Conservation (phyloP, 345 rosid genomes). For the Arabidopsis arenosa region DNA sequence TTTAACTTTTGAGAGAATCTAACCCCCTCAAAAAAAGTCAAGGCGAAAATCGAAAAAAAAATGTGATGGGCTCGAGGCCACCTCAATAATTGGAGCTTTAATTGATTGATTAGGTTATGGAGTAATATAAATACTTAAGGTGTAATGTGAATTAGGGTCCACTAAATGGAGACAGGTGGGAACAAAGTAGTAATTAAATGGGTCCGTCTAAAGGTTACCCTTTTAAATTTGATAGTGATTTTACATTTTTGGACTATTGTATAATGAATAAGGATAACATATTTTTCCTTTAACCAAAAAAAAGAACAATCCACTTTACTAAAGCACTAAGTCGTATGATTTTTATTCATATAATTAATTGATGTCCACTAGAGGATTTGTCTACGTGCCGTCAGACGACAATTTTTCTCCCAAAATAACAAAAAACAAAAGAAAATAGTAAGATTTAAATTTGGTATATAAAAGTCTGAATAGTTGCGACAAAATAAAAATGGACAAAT, state of each 20-base stretch:
- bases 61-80: conserved; percentile 40
- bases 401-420: conserved; percentile 20
- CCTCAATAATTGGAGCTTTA: conserved; percentile 44
- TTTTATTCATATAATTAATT: conserved; percentile 30
- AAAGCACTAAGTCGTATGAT: conserved; percentile 13
- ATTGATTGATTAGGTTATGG: conserved; percentile 20
- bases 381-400: conserved; percentile 27
- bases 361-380: conserved; percentile 6
- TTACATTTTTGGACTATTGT: neutral
- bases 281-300: neutral
- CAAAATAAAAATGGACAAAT: neutral
- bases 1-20: conserved; percentile 34
- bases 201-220: conserved; percentile 34
- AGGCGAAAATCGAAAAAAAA: conserved; percentile 3
- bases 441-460: neutral
- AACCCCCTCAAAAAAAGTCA: conserved; percentile 7
- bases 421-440: neutral
- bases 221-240: conserved; percentile 27
- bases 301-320: conserved; percentile 22
- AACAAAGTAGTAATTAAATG: conserved; percentile 23
- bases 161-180: conserved; percentile 16
- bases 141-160: conserved; percentile 28
- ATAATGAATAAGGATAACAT: neutral
- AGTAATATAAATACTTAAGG: neutral
- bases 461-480: conserved; percentile 6